Conservation (phyloP, 305 asterid genomes). For the Rubia occidens region DNA sequence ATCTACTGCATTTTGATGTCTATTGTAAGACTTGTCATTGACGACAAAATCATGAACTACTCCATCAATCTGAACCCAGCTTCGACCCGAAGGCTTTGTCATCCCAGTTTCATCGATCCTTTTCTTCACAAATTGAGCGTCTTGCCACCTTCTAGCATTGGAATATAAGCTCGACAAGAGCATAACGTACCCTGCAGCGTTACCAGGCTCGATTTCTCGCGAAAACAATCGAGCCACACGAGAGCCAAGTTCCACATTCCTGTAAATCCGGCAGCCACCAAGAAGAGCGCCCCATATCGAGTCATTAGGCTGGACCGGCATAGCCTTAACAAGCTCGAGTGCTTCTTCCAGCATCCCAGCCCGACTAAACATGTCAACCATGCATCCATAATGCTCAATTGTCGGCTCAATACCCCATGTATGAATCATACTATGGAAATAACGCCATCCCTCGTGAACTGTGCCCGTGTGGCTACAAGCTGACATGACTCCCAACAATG, state of each 20-base stretch:
- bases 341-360: slow-evolving; percentile 75
- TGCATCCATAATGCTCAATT: slow-evolving; percentile 72
- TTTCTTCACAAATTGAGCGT: slow-evolving; percentile 40
- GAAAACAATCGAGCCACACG: slow-evolving; percentile 37
- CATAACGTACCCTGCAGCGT: slow-evolving; percentile 52
- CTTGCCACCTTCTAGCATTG: slow-evolving; percentile 54
- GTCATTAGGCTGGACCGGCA: slow-evolving; percentile 80
- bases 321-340: slow-evolving; percentile 37
- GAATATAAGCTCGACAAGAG: slow-evolving; percentile 63
- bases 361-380: slow-evolving; percentile 78
- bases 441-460: slow-evolving; percentile 44
- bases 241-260: slow-evolving; percentile 50
- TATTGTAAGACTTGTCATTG: slow-evolving; percentile 35
- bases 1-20: slow-evolving; percentile 29
- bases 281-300: slow-evolving; percentile 83
- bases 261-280: slow-evolving; percentile 67
- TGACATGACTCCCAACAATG: slow-evolving; percentile 56
- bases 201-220: slow-evolving; percentile 36
- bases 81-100: slow-evolving; percentile 56
- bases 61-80: slow-evolving; percentile 58
- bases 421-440: slow-evolving; percentile 45
- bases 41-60: slow-evolving; percentile 35
- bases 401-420: slow-evolving; percentile 48
- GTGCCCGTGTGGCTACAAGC: slow-evolving; percentile 82
- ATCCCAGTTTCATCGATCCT: slow-evolving; percentile 39